Percentiles rank a stretch among this genome's conserved stretches.
Conservation (phyloP, 116 monocot species). For the Zostera marina region DNA sequence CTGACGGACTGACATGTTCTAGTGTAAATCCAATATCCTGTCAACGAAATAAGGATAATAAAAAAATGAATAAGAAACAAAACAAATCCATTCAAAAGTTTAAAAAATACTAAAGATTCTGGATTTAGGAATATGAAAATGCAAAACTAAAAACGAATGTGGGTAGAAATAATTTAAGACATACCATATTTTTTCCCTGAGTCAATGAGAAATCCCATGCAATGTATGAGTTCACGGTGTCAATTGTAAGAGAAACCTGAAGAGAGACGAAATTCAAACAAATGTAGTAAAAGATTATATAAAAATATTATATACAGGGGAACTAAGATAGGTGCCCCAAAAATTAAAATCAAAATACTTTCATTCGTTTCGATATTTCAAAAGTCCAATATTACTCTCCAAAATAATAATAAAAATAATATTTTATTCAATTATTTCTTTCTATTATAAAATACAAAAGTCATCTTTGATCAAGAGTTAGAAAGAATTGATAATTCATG, state of each 20-base stretch:
- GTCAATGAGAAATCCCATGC: slow-evolving; percentile 93
- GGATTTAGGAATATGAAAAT: too few relatives aligned
- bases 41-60: neutral
- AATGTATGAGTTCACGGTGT: slow-evolving; percentile 91
- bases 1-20: slow-evolving; percentile 79
- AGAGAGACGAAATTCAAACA: slow-evolving; percentile 7
- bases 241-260: slow-evolving; percentile 67
- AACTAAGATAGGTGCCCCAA: neutral
- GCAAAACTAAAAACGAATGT: neutral
- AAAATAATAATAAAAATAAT: too few relatives aligned
- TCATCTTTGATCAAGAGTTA: too few relatives aligned
- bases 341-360: slow-evolving; percentile 1
- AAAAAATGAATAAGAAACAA: neutral
- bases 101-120: neutral
- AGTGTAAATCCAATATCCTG: slow-evolving; percentile 95
- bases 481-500: too few relatives aligned
- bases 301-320: neutral
- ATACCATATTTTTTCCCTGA: slow-evolving; percentile 68
- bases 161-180: neutral
- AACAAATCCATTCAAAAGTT: neutral
- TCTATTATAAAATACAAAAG: too few relatives aligned
- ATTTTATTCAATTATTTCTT: too few relatives aligned
- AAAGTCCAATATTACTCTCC: too few relatives aligned
- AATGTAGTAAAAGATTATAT: neutral
- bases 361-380: neutral